Base-by-base conservation (phyloP, 2,329 filamentous ascomycete genomes). In the Hymenoscyphus occultus region DNA sequence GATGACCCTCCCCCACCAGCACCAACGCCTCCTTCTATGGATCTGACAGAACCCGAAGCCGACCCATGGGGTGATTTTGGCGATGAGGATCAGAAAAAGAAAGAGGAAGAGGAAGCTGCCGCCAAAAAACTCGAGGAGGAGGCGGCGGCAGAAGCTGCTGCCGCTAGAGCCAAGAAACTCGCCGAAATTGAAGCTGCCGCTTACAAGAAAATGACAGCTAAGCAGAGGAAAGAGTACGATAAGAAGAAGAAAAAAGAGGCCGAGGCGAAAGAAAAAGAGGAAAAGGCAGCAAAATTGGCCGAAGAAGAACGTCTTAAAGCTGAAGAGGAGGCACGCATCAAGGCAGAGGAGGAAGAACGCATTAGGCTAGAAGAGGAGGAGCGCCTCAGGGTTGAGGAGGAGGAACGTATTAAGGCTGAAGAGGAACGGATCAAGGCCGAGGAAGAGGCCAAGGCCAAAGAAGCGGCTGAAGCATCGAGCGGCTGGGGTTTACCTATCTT, bases 21-120 rank as follows among this genome's bases (percentile, higher is more conserved):
- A 61, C 81, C 82, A 51, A 82, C 80, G 54, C 80, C 82, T 66
- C 82, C 80, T 42, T 76, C 76, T 62, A 75, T 82, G 72, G 78
- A 84, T 65, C 72, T 81, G 74, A 77, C 78, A 72, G 79, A 82
- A 69, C 73, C 75, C 71, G 77, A 80, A 68, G 68, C 74, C 60
- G 76, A 79, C 61, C 72, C 66, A 70, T 62, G 80, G 77, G 77
- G 65, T 59, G 77, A 77, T 45, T 71, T 76, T 60, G 73, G 73
- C 19, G 72, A 68, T 48, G 65, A 70, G 68, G 65, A 73, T 63
- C 69, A 71, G 64, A 80, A 78, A 67, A 76, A 76, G 35, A 82
- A 80, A 69, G 76, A 78, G 48, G 77, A 78, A 40, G 79, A 78
- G 69, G 68, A 67, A n/a, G 83, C 80, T 71, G 80, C 82, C 32